Base-by-base conservation (phyloP, 116 monocot genomes). In the Zostera marina region DNA sequence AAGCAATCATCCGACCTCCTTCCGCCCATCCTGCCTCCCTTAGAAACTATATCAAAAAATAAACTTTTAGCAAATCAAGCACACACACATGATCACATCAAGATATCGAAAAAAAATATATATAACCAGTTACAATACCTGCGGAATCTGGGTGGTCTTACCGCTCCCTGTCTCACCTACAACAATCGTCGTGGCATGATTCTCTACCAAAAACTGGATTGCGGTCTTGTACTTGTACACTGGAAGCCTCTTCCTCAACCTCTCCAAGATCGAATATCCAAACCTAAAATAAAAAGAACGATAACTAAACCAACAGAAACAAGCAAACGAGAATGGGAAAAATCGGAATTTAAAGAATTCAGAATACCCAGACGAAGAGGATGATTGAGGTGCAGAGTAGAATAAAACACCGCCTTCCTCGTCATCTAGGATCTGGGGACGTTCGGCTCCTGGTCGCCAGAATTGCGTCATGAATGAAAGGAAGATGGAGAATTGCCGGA, bases 131-230 rank as follows among this genome's bases (percentile, higher is more conserved):
- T 16, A 15, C 59, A 39, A 7, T 39, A 88, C 94, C 89, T 96
- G 96, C 7, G 96, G 96, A 19, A 96, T 88, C 68, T 96, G 96
- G 15, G 96, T 96, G 58, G 89, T 85, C 72, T 96, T 96, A 0
- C 90, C 96, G 59, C 89, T 89, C n/a, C 96, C 96, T 5, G 96
- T 89, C 78, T 96, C 96, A 5, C 96, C 90, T n/a, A 96, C 96
- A 17, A 89, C 63, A 39, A 96, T 88, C 41, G 80, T 73, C 19
- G 94, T 96, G 15, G 82, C 71, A 53, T 89, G 85, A 15, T 77
- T 68, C 82, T 96, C 94, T 13, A 96, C 89, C 54, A 96, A 66
- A 64, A 82, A 96, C 19, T 88, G 76, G 44, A 96, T 82, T 41
- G 85, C 77, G 2, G 60, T 79, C 7, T 79, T 75, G 66, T 78